Evolutionary conservation across 2,329 filamentous ascomycete species (phyloP).

Genomic region (Aspergillus nomiae): DNA sequence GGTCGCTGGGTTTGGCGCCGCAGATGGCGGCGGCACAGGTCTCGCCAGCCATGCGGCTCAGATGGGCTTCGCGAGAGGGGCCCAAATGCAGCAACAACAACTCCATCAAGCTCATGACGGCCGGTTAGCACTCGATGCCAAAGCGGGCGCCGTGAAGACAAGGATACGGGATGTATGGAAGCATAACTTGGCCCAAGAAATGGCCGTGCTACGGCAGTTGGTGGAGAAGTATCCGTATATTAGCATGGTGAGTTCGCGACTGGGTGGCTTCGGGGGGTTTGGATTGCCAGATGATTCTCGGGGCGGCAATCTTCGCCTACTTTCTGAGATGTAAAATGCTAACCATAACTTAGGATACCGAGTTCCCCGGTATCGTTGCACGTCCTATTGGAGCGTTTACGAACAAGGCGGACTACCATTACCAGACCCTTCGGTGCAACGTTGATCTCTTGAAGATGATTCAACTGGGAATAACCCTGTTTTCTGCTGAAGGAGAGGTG

Average conservation of each 20-base stretch:
- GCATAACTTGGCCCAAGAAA: slow-evolving; percentile 86
- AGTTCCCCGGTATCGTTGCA: slow-evolving; percentile 97
- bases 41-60: slow-evolving; percentile 85
- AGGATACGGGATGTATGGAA: slow-evolving; percentile 97
- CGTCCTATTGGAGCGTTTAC: slow-evolving; percentile 92
- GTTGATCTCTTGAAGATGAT: slow-evolving; percentile 98
- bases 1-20: slow-evolving; percentile 58
- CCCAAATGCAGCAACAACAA: slow-evolving; percentile 62
- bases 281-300: background rate
- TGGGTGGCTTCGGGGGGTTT: background rate
- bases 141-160: slow-evolving; percentile 64
- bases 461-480: slow-evolving; percentile 91
- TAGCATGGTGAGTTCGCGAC: slow-evolving; percentile 74
- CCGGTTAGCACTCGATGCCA: slow-evolving; percentile 57
- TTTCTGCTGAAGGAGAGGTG: slow-evolving; percentile 85
- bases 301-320: background rate
- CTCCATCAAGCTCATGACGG: slow-evolving; percentile 53
- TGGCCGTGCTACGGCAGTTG: slow-evolving; percentile 77
- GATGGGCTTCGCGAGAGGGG: slow-evolving; percentile 81
- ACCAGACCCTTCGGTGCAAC: slow-evolving; percentile 95
- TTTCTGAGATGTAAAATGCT: background rate
- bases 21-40: slow-evolving; percentile 65
- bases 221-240: slow-evolving; percentile 93
- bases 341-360: slow-evolving; percentile 71
- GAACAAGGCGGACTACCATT: slow-evolving; percentile 96